A percentile compares a stretch with the other conserved stretches of the same genome.
These are phyloP conservation scores for Scedosporium apiospermum DNA, from an alignment of 2,329 filamentous ascomycete genomes.

Conservation along the genomic window DNA sequence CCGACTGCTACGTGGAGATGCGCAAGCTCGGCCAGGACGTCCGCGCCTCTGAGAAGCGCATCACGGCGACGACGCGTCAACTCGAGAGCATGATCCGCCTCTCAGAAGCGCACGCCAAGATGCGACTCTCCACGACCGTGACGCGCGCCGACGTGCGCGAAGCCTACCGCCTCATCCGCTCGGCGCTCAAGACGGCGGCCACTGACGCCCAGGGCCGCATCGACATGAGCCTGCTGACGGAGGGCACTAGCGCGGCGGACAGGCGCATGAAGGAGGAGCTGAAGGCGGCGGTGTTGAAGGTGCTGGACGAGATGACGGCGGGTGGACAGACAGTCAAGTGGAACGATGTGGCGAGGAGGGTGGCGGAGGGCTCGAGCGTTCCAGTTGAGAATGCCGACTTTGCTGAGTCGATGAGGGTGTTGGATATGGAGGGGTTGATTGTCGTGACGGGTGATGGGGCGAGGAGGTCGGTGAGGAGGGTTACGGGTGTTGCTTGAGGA, in stretches of 20 bases:
- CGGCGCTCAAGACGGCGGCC: conserved; percentile 91
- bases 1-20: conserved; percentile 87
- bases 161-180: conserved; percentile 85
- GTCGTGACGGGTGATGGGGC: conserved; percentile 77
- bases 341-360: conserved; percentile 63
- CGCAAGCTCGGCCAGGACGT: conserved; percentile 84
- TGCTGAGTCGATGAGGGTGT: conserved; percentile 63
- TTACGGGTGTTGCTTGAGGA: conserved; percentile 40
- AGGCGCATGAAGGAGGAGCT: conserved; percentile 66
- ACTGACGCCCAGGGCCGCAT: conserved; percentile 89
- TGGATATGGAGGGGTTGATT: conserved; percentile 79
- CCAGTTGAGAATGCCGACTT: conserved; percentile 74
- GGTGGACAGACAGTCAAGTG: conserved; percentile 61
- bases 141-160: conserved; percentile 77
- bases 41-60: conserved; percentile 83
- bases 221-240: conserved; percentile 91
- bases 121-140: conserved; percentile 74
- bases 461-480: conserved; percentile 69
- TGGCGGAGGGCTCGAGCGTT: conserved; percentile 62
- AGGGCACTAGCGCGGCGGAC: conserved; percentile 87
- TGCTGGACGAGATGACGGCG: conserved; percentile 73
- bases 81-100: conserved; percentile 98
- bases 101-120: conserved; percentile 92
- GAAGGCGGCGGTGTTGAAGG: conserved; percentile 63
- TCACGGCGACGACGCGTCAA: conserved; percentile 94